Evolutionary conservation across 1,284 basidiomycete genomes (phyloP), one percentile per base, ranked within the genome.

Genomic region (Fomes fomentarius): DNA sequence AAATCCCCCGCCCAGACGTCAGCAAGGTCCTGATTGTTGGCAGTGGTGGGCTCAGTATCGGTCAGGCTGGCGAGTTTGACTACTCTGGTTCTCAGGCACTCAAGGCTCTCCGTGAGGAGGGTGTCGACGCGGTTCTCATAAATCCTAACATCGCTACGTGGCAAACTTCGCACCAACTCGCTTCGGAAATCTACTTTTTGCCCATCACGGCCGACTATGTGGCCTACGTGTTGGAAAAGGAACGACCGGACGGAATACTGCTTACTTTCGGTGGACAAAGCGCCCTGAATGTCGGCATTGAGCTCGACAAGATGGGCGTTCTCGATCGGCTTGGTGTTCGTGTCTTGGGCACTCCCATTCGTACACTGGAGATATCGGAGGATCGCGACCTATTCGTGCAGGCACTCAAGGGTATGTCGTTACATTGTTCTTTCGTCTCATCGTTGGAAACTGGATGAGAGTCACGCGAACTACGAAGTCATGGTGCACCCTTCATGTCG

Each of bases 31-130:
- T 99, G 57, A 93, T 99, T 55, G 94, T 99, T 47, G 97, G 97
- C 60, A 93, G 90, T 61, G 97, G 97, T 67, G 97, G 97, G 58
- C 86, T 99, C 45, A 91, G 88, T 69, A 99, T 99, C 61, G 97
- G 97, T 40, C 97, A 99, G 74, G 97, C 97, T 4, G 97, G 97
- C 73, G 97, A 99, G 75, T 99, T 99, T 74, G 97, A 99, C 74
- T 99, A 99, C 76, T 98, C 95, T 25, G 97, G 92, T 41, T 98
- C 96, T 8, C 97, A 99, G 76, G 97, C 97, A 28, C 89, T 99
- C 76, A 99, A 99, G 75, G 97, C 97, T 12, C 87, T 99, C 54
- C 86, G 90, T 57, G 97, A 99, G 73, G 94, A 95, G 70, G 95
- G 96, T 50, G 89, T 98, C 57, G 87, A 96, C 64, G 95, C 96